Evolutionary conservation across 2,329 filamentous ascomycete species (phyloP), one percentile per base, ranked within the genome.

Genomic region (Paraphoma chrysanthemicola): DNA sequence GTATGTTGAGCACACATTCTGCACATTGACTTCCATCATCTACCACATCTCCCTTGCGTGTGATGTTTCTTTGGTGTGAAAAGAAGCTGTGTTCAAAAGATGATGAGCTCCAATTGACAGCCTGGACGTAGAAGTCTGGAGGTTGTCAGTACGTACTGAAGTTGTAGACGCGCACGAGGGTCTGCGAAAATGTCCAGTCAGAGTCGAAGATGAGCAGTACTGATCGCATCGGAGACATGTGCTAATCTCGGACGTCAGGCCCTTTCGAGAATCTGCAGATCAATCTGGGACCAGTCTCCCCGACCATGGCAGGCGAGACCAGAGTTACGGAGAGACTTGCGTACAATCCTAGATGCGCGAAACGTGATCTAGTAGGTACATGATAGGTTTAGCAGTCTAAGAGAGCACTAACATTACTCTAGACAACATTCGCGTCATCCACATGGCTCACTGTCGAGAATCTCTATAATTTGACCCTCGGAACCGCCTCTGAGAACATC

Each of bases 401-500:
- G 23, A 23, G 33, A 10, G 9, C 3, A 2, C 33, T 36, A 14
- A 36, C 14, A 10, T 14, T 36, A 14, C 9, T 3, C 9, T 36
- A 36, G 33, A 72, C 75, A 44, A 69, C 70, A 1, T 70, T 60
- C 10, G 50, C 59, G 1, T 57, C 57, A 1, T 41, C 44, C 5
- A 60, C 47, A 4, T 64, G 62, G 62, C 47, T 62, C 8, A 66
- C 62, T 4, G 23, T 39, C 1, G 56, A 71, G 2, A 80, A 85
- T 41, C 45, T 69, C 10, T 49, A 58, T 63, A 77, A 79, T 56
- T 81, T 82, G 2, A 80, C 82, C 10, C 65, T 86, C 31, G 86
- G 86, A 55, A 80, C 83, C 59, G 84, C 84, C 39, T 57, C 59
- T 2, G 51, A 47, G n/a, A 81, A 79, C 58, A 78, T 78, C 30